A percentile compares a stretch with the other conserved stretches of the same genome.
phyloP scores from a whole-genome alignment of 2,329 filamentous ascomycete species.

The Orbilia ellipsospora region DNA sequence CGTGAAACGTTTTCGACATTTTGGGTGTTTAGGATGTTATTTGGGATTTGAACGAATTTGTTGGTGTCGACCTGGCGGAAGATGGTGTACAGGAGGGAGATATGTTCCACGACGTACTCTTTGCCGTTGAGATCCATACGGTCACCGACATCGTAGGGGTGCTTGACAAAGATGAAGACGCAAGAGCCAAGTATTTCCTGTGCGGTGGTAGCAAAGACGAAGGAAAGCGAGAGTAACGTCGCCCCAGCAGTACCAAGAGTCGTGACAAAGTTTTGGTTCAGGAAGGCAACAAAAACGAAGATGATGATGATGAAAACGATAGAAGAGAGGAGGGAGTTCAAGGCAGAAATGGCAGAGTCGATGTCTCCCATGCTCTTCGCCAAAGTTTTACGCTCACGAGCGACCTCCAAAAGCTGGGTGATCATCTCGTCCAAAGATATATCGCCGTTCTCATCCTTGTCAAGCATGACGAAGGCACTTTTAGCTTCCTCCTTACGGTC shows the following conservation, averaged over 20 bases:
- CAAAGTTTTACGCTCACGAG: slow-evolving; percentile 87
- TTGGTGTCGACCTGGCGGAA: slow-evolving; percentile 85
- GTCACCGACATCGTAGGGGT: slow-evolving; percentile 95
- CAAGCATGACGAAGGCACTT: slow-evolving; percentile 82
- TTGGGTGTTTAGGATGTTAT: slow-evolving; percentile 89
- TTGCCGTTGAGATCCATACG: slow-evolving; percentile 79
- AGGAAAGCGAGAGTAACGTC: slow-evolving; percentile 91
- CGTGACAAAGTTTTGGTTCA: slow-evolving; percentile 84
- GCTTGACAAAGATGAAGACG: slow-evolving; percentile 98
- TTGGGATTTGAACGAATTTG: slow-evolving; percentile 84
- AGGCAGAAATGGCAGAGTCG: slow-evolving; percentile 74
- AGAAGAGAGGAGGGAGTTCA: slow-evolving; percentile 85
- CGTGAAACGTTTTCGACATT: slow-evolving; percentile 96
- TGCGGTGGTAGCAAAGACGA: slow-evolving; percentile 90
- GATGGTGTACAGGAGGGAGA: slow-evolving; percentile 90
- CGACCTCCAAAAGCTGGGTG: slow-evolving; percentile 83
- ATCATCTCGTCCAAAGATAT: slow-evolving; percentile 97
- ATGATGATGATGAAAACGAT: slow-evolving; percentile 83
- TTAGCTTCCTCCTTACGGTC: slow-evolving; percentile 81
- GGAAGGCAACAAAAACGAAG: slow-evolving; percentile 88
- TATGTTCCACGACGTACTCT: slow-evolving; percentile 85
- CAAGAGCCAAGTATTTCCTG: slow-evolving; percentile 98
- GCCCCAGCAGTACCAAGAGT: slow-evolving; percentile 91
- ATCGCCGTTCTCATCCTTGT: slow-evolving; percentile 90
- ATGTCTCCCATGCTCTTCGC: slow-evolving; percentile 96